Evolutionary conservation across 176 grass and related monocot genomes (phyloP), one percentile per base, ranked within the genome.

Genomic region (Musa beccarii): DNA sequence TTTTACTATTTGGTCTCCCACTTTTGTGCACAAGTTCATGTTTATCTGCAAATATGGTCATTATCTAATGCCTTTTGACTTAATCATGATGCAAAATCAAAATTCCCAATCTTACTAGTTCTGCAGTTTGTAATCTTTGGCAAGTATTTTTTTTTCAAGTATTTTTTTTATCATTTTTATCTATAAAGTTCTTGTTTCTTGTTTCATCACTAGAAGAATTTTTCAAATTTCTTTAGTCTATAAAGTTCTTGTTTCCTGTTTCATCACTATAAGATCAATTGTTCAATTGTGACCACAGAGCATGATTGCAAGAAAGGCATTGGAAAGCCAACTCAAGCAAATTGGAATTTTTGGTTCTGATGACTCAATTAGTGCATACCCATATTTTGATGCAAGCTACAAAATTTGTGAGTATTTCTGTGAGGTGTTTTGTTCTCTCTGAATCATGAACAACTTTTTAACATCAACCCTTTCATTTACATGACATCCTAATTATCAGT

Each of bases 241-340:
- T 15, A 49, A 69, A 8, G 2, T 9, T 12, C 15, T 53, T 8
- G 29, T 29, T 34, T 43, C 4, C 3, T 43, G 34, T 43, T 43
- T 43, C 34, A 43, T 43, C 3, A 43, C 4, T 43, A 43, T 43
- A 43, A 43, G 34, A 6, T 0, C 3, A 29, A 29, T 73, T 2
- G 16, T 9, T 11, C 5, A 56, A 2, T 68, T 66, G 82, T 82
- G 77, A 66, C 65, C 25, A 83, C 72, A 98, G 95, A 99, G 77
- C 82, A 99, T 99, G 95, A 86, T 99, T 84, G 95, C 73, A 16
- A 79, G 90, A 79, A 89, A 87, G 81, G 81, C 86, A 73, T 82
- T 94, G 76, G 95, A 94, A 81, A 85, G 64, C 53, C 95, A 94
- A 79, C 84, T 99, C 70, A 89, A 83, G 59, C 63, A 51, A 43